Evolutionary conservation across 164 flowering plant genomes (phyloP), one percentile per base, ranked within the genome.

Genomic region (Chimonanthus salicifolius): DNA sequence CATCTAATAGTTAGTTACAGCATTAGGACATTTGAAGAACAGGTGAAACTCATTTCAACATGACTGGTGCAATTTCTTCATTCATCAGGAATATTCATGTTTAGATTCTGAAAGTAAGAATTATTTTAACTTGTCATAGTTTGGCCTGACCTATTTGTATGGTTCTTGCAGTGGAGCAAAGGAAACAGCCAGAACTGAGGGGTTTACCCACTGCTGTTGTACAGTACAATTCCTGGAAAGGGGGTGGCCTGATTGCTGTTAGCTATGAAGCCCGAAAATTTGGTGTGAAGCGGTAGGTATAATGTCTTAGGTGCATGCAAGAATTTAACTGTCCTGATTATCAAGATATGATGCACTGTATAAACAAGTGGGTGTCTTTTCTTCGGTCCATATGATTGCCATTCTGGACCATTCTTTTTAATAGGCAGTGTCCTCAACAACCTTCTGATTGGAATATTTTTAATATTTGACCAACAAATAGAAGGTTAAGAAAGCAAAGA

Each of bases 151-250:
- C n/a, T 58, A 44, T n/a, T 49, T 6, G 13, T 43, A 45, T 71
- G 13, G 18, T 64, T 67, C 16, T 70, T 81, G 68, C 64, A 94
- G 99, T 92, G 83, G 97, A 94, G 78, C 98, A 95, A 75, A 83
- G 97, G 77, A 92, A 83, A 73, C 90, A 83, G 33, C 98, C 96
- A 4, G 74, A 81, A 33, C 83, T 93, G 69, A 86, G 90, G 80
- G 99, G 99, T 47, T 71, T 84, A 51, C 98, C 98, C 13, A 82
- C 94, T 75, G 99, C 99, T 58, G 98, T 95, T 58, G 94, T 93
- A 16, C 99, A 95, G 77, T 95, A 92, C 80, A 95, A 95, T 81
- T 82, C 91, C 70, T 95, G 97, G 97, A 87, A 92, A 85, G 99
- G 99, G 72, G 99, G 99, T 70, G 97, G 85, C 50, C 83, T 95